Base-by-base conservation (phyloP, 352 stramenopile genomes). In the Pilasporangium apinafurcum region DNA sequence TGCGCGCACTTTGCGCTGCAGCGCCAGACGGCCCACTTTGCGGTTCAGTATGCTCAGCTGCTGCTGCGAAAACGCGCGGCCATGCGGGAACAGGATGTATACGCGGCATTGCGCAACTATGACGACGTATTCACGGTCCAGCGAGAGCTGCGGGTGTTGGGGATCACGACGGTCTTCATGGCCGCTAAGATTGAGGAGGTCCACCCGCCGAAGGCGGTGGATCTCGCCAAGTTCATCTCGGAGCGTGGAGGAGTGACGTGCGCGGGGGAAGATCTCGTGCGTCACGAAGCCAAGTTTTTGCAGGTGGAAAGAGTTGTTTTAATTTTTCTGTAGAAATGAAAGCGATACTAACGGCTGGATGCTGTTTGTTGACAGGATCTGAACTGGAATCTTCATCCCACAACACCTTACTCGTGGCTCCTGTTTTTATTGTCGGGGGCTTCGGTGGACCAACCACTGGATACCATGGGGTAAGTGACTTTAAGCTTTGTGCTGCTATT, bases 111-210 rank as follows among this genome's bases (percentile, higher is more conserved):
- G 26, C 26, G 51, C 6, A 44, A 58, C 36, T 81, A 83, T 36
- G 66, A 75, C 6, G 65, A 83, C 37, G 59, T 85, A 14, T 66
- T 57, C 36, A 60, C 65, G 14, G 46, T 77, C 36, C 78, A 83
- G 59, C 55, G 65, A 21, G 70, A 85, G 54, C 56, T 87, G 36
- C 67, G 73, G 33, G 56, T 85, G 27, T 44, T 86, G 14, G 73
- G 72, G 1, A 39, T 87, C 26, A 53, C 53, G 14, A 87, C 74
- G 38, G 78, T 90, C 32, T 90, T 87, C 49, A 85, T 90, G 60
- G 78, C 78, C n/a, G 74, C 74, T 36, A 90, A 90, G 68, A 90
- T 90, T 43, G 78, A 90, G 51, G 78, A 90, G 40, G 75, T 90
- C 10, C 73, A 87, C 32, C 78, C 78, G 17, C 78, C 78, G 20